Conservation (phyloP, 768 basidiomycete genomes). For the Mycena metata region DNA sequence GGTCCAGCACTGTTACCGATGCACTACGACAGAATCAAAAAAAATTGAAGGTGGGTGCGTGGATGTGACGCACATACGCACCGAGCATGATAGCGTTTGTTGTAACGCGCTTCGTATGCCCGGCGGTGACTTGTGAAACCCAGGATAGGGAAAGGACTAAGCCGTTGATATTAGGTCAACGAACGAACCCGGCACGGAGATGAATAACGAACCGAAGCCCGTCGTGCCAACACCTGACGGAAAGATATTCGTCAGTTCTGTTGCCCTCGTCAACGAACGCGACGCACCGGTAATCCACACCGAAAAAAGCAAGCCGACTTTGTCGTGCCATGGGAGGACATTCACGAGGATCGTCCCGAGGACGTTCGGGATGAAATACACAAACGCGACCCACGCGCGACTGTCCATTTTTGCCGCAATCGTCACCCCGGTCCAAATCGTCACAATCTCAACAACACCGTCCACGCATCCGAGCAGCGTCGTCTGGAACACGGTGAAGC, state of each 20-base stretch:
- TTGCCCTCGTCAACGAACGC: neutral
- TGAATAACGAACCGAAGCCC: neutral
- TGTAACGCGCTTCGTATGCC: slow-evolving; percentile 46
- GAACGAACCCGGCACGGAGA: neutral
- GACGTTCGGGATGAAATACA: slow-evolving; percentile 54
- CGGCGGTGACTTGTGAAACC: slow-evolving; percentile 68
- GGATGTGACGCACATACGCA: slow-evolving; percentile 33
- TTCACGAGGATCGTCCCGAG: slow-evolving; percentile 62
- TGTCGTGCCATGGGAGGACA: slow-evolving; percentile 62
- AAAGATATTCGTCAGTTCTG: neutral
- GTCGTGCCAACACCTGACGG: neutral
- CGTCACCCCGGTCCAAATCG: slow-evolving; percentile 65
- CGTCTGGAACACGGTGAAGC: slow-evolving; percentile 64
- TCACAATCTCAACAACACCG: slow-evolving; percentile 65
- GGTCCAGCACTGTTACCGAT: slow-evolving; percentile 77
- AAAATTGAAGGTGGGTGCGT: neutral
- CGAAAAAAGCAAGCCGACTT: slow-evolving; percentile 61
- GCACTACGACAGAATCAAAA: slow-evolving; percentile 41
- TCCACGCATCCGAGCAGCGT: slow-evolving; percentile 67
- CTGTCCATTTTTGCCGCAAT: slow-evolving; percentile 45
- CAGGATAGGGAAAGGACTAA: slow-evolving; percentile 62
- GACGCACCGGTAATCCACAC: slow-evolving; percentile 49
- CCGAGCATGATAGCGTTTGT: slow-evolving; percentile 35
- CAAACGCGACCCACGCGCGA: slow-evolving; percentile 27
- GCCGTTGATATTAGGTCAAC: slow-evolving; percentile 5